Conservation (phyloP, 306 rosid species). For the Senna tora region DNA sequence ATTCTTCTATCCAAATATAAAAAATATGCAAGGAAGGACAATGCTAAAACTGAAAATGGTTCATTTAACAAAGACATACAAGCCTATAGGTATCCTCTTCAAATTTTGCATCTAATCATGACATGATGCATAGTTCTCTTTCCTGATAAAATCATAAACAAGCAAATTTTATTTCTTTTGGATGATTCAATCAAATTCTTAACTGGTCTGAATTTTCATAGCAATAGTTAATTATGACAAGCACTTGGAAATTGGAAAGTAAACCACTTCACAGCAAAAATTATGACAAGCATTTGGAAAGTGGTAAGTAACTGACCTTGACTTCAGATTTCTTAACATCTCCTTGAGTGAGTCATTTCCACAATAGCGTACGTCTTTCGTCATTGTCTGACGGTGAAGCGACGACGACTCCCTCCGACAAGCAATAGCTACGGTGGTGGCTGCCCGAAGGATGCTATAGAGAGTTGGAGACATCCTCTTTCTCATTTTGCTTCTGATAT, state of each 20-base stretch:
- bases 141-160: conserved; percentile 44
- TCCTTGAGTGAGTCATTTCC: conserved; percentile 54
- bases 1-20: conserved; percentile 7
- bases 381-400: too few relatives aligned
- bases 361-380: too few relatives aligned
- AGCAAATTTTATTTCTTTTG: not conserved
- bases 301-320: conserved; percentile 65
- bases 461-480: too few relatives aligned
- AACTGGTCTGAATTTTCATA: conserved; percentile 47
- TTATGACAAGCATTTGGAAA: conserved; percentile 48
- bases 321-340: conserved; percentile 64
- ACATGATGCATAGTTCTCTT: conserved; percentile 41
- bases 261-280: conserved; percentile 22
- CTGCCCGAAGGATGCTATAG: too few relatives aligned
- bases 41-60: conserved; percentile 4
- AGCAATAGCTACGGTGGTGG: too few relatives aligned
- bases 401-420: too few relatives aligned
- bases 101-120: conserved; percentile 41
- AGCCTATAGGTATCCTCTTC: conserved; percentile 49
- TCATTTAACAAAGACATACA: conserved; percentile 43
- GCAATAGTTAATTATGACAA: not conserved
- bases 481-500: too few relatives aligned
- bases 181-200: conserved; percentile 27
- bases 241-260: conserved; percentile 4
- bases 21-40: conserved; percentile 1